These are phyloP conservation scores for Diaporthe sp. DNA, from an alignment of 2,329 filamentous ascomycete species.

Conservation along the genomic window DNA sequence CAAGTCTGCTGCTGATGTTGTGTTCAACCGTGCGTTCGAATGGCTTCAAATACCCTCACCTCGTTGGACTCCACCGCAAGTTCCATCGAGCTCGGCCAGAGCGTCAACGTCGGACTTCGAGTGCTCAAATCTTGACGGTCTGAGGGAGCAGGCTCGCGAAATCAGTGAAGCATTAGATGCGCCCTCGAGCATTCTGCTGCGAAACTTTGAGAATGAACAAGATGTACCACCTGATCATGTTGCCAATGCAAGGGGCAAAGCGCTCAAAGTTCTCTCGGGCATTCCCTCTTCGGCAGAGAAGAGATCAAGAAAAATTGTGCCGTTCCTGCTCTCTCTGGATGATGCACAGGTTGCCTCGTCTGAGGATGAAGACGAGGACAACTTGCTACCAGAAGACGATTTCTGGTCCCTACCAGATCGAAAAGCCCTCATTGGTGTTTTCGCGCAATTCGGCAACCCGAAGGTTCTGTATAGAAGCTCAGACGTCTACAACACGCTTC, in stretches of 20 bases:
- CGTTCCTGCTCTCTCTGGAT: slow-evolving; percentile 87
- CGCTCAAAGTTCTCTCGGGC: slow-evolving; percentile 80
- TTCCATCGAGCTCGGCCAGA: slow-evolving; percentile 44
- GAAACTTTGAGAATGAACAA: slow-evolving; percentile 74
- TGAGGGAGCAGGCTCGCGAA: slow-evolving; percentile 63
- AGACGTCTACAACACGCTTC: slow-evolving; percentile 80
- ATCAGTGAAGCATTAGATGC: slow-evolving; percentile 64
- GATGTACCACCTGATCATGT: slow-evolving; percentile 60
- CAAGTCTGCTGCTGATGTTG: slow-evolving; percentile 76
- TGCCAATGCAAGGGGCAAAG: slow-evolving; percentile 76
- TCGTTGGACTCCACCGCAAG: slow-evolving; percentile 59
- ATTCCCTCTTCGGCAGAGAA: slow-evolving; percentile 86
- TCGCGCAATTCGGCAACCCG: slow-evolving; percentile 88
- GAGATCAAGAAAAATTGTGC: slow-evolving; percentile 84
- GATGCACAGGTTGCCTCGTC: slow-evolving; percentile 56
- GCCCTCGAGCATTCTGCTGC: slow-evolving; percentile 67
- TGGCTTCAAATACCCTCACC: slow-evolving; percentile 76
- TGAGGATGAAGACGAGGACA: slow-evolving; percentile 54
- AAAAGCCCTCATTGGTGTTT: slow-evolving; percentile 83
- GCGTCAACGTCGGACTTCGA: slow-evolving; percentile 78
- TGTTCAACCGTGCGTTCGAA: slow-evolving; percentile 78
- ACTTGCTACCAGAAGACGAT: slow-evolving; percentile 49
- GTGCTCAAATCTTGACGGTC: slow-evolving; percentile 77
- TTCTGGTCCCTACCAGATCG: slow-evolving; percentile 82
- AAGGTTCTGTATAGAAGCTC: slow-evolving; percentile 81